Base-by-base conservation (phyloP, 2,329 filamentous ascomycete genomes). In the Graphiopsis chlorocephala region DNA sequence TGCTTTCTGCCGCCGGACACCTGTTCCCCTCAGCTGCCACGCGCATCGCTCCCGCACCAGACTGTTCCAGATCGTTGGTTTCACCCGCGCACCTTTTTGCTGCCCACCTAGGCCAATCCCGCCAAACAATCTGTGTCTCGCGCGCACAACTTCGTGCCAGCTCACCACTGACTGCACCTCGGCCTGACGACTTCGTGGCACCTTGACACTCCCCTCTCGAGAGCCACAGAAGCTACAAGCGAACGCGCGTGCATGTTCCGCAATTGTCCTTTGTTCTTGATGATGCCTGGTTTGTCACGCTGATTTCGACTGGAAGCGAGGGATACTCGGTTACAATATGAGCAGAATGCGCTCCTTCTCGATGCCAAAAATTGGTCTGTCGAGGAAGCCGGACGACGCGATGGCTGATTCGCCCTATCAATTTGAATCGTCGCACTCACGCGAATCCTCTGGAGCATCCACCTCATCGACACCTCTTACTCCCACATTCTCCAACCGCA, bases 401-500 rank as follows among this genome's bases (percentile, higher is more conserved):
- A 70, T 69, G 68, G 63, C 68, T 56, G 67, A 60, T 26, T 71
- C 71, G 14, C 70, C 72, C 14, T 69, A 72, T 47, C 68, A 67
- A 14, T 63, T 65, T 14, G 64, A 66, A 31, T 69, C 73, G 2
- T 66, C 70, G 47, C 76, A 76, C 65, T 77, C 75, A 59, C 75
- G 74, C 67, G 71, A 74, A 48, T 77, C 75, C 8, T 77, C 76
- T 10, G 70, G 66, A 45, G 71, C 68, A 12, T 92, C 90, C 23
- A 90, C 90, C 70, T 81, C 88, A 69, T 85, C 87, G 14, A 89
- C 90, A 23, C 90, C 90, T 60, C 80, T 88, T 42, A 91, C 89
- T 48, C 89, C 90, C 25, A 90, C 88, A 20, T 91, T 90, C 73
- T 89, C 88, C 57, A 71, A 74, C 56, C 85, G 85, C 66, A 85